Evolutionary conservation across 1,284 basidiomycete genomes (phyloP).

Genomic region (Malassezia pachydermatis): DNA sequence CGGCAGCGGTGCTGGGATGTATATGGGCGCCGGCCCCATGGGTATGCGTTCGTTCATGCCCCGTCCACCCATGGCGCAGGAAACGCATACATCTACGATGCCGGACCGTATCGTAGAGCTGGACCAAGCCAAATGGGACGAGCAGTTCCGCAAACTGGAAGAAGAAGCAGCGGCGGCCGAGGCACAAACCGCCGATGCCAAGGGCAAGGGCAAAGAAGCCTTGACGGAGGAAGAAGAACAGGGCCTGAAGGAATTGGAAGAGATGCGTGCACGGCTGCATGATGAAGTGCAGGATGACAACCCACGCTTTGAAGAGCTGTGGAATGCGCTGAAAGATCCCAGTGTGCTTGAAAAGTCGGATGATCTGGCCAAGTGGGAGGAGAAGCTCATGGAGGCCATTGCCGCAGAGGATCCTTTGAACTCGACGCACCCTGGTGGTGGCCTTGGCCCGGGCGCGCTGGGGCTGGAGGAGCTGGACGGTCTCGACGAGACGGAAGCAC

Average conservation of each 20-base stretch:
- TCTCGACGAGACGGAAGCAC: slow-evolving; percentile 38
- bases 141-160: slow-evolving; percentile 41
- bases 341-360: slow-evolving; percentile 24
- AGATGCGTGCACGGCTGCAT: slow-evolving; percentile 32
- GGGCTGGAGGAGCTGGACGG: slow-evolving; percentile 35
- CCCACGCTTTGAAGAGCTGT: slow-evolving; percentile 43
- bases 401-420: slow-evolving; percentile 55
- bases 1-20: not conserved
- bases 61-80: not conserved
- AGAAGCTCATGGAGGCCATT: slow-evolving; percentile 49
- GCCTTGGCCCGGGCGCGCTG: slow-evolving; percentile 30
- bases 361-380: slow-evolving; percentile 61
- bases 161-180: slow-evolving; percentile 18
- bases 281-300: slow-evolving; percentile 30
- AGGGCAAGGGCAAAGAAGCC: not conserved
- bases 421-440: slow-evolving; percentile 50
- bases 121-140: slow-evolving; percentile 40
- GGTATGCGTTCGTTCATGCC: not conserved
- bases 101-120: slow-evolving; percentile 28
- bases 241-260: slow-evolving; percentile 35
- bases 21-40: not conserved
- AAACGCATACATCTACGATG: too few relatives aligned
- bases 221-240: slow-evolving; percentile 15
- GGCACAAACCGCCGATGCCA: not conserved
- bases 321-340: slow-evolving; percentile 39